phyloP scores from a whole-genome alignment of 345 rosid species.

The Arabis hirsuta region DNA sequence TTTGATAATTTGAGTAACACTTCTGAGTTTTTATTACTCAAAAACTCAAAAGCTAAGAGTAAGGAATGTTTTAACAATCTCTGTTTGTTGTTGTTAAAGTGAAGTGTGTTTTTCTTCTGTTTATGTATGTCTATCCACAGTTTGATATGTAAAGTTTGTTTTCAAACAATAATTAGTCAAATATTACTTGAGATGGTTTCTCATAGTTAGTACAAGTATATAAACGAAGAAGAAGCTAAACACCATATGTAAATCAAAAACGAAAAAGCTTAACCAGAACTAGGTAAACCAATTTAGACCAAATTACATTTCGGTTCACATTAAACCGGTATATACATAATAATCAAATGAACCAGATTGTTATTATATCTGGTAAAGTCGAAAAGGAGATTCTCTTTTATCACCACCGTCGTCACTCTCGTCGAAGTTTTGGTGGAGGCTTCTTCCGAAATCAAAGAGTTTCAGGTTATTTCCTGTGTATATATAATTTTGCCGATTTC shows the following conservation, averaged over 20 bases:
- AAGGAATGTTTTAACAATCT: constrained; percentile 3
- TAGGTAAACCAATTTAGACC: too few species aligned
- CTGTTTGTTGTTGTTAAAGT: constrained; percentile 14
- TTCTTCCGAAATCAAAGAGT: background rate
- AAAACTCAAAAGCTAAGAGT: background rate
- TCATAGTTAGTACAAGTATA: too few species aligned
- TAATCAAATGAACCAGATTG: background rate
- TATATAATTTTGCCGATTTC: too few species aligned
- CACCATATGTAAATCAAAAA: too few species aligned
- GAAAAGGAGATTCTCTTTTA: background rate
- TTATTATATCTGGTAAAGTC: background rate
- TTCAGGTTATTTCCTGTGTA: too few species aligned
- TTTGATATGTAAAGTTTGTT: background rate
- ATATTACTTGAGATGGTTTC: too few species aligned
- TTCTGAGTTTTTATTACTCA: background rate
- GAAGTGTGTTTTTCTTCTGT: background rate
- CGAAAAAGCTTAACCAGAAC: too few species aligned
- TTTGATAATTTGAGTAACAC: background rate
- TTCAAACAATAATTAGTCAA: background rate
- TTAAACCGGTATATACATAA: background rate
- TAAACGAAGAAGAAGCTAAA: too few species aligned
- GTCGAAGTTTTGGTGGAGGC: constrained; percentile 1
- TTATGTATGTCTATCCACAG: background rate
- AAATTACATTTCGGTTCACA: background rate
- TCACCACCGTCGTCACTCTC: background rate